These are phyloP conservation scores for Gyromitra esculenta DNA, from an alignment of 2,329 filamentous ascomycete genomes.

Conservation along the genomic window DNA sequence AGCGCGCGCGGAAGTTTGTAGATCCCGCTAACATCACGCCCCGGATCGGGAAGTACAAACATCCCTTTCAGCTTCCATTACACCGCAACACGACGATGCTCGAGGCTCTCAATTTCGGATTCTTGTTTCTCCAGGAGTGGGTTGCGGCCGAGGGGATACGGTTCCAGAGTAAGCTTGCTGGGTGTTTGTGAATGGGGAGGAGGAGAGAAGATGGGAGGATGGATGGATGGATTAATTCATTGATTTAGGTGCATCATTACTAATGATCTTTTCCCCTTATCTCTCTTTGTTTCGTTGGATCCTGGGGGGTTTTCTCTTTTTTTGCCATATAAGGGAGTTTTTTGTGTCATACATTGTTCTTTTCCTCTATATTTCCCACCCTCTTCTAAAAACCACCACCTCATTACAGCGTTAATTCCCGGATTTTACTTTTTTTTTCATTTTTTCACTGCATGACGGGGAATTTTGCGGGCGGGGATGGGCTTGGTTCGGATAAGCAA, in stretches of 20 bases:
- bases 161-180: slow-evolving; percentile 48
- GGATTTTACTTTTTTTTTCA: background rate
- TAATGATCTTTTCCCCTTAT: slow-evolving; percentile 47
- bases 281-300: slow-evolving; percentile 49
- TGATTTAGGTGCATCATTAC: slow-evolving; percentile 45
- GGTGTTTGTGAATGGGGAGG: slow-evolving; percentile 21
- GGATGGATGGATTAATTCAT: slow-evolving; percentile 15
- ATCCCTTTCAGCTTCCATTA: slow-evolving; percentile 49
- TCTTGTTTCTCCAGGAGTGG: slow-evolving; percentile 53
- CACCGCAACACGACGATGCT: slow-evolving; percentile 53
- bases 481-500: slow-evolving; percentile 7
- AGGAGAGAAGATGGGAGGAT: slow-evolving; percentile 5
- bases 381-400: background rate
- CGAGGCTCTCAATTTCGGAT: slow-evolving; percentile 54
- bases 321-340: slow-evolving; percentile 44
- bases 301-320: slow-evolving; percentile 49
- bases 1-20: slow-evolving; percentile 44
- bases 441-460: background rate
- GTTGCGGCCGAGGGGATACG: slow-evolving; percentile 43
- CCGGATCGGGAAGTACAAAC: slow-evolving; percentile 50
- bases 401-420: slow-evolving; percentile 27
- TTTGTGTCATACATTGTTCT: slow-evolving; percentile 43
- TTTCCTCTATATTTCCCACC: slow-evolving; percentile 10
- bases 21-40: slow-evolving; percentile 39
- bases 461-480: slow-evolving; percentile 9